A percentile compares a stretch with the other conserved stretches of the same genome.
These are phyloP conservation scores for Pelargonium cotyledonis DNA, from an alignment of 441 rosid species.

Conservation along the genomic window DNA sequence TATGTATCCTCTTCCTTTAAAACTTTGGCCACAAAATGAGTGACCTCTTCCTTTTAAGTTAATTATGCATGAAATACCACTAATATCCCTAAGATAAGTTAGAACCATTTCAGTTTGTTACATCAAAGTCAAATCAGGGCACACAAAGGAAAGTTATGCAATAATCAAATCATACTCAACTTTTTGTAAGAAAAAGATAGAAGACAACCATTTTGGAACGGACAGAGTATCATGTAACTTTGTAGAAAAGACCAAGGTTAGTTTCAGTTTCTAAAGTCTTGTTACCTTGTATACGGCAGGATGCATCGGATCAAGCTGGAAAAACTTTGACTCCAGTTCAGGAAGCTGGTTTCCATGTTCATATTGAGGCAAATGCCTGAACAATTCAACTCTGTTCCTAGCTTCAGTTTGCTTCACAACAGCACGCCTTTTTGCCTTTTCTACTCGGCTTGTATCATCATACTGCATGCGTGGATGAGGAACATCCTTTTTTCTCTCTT, in stretches of 20 bases:
- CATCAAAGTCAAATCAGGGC: too few relatives aligned
- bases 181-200: neutral
- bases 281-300: conserved; percentile 74
- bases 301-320: conserved; percentile 68
- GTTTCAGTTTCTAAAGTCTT: neutral
- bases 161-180: too few relatives aligned
- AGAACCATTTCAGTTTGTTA: too few relatives aligned
- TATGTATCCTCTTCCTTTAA: too few relatives aligned
- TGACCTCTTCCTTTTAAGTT: too few relatives aligned
- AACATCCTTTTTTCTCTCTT: conserved; percentile 78
- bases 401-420: conserved; percentile 74
- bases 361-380: conserved; percentile 86
- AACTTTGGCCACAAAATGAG: too few relatives aligned
- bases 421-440: conserved; percentile 82
- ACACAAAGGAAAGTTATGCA: too few relatives aligned
- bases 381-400: conserved; percentile 81
- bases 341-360: conserved; percentile 78
- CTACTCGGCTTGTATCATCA: conserved; percentile 75
- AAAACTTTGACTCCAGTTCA: conserved; percentile 55
- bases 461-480: conserved; percentile 97
- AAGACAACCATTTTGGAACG: neutral
- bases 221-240: neutral
- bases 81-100: too few relatives aligned
- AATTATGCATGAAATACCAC: too few relatives aligned
- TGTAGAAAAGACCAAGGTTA: neutral